Evolutionary conservation across 139 green algal genomes (phyloP), one percentile per base, ranked within the genome.

Genomic region (Nannochloris sp.): DNA sequence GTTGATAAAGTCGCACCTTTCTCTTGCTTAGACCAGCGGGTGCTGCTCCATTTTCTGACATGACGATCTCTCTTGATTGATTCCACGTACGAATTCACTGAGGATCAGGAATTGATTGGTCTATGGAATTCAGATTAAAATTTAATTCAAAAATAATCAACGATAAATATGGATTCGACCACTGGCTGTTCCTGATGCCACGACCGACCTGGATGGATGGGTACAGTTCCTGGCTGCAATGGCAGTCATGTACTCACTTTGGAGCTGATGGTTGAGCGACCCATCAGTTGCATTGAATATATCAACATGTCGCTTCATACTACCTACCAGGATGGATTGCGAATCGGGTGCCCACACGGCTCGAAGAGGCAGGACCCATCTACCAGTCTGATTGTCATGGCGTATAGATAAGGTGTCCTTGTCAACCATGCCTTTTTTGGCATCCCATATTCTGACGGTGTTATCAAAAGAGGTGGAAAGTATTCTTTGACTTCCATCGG

Each of bases 311-410:
- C 79, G 67, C 37, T 73, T 74, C 82, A 88, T 88, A 65, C 61
- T 79, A 20, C 82, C 77, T 9, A 61, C 40, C 26, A 44, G 14
- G 13, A 45, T 20, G 16, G 14, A 55, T 23, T 66, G 33, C 6
- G 33, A 25, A 23, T 23, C 16, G 12, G 60, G 33, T 13, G 60
- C 13, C 60, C 60, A 66, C 12, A 66, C 60, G 10, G 60, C 60
- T 40, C 60, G 14, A 4, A 66, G 16, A 43, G 60, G 60, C 33
- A 66, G 26, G n/a, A 68, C 28, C 62, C 62, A 59, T 8, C 82
- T 67, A 9, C 82, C 80, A 25, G 80, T 89, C 55, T 89, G 71
- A 58, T 84, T 89, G 70, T 89, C 73, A 66, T 89, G 82, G 16
- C 40, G 61, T 16, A 82, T 68, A 44, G 29, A 26, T 5, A 59